These are phyloP conservation scores for Mycothermus thermophilus DNA, from an alignment of 495 filamentous ascomycete species.

Conservation along the genomic window DNA sequence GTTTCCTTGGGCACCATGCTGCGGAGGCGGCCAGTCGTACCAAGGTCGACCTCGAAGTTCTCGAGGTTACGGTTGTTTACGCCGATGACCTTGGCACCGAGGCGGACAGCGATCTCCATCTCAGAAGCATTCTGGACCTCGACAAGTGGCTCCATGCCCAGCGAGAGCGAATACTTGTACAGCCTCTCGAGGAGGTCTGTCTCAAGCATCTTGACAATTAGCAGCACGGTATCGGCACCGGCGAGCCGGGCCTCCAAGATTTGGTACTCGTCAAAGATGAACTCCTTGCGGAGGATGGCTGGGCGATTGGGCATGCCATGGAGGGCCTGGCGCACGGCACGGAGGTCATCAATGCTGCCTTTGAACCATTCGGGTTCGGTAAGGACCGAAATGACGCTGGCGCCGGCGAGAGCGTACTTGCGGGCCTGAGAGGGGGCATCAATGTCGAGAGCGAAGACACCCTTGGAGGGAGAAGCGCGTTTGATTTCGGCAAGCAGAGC, in stretches of 20 bases:
- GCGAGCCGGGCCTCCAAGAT: conserved; percentile 89
- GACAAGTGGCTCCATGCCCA: conserved; percentile 96
- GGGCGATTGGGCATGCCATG: conserved; percentile 84
- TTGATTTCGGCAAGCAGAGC: conserved; percentile 96
- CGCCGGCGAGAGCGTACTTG: conserved; percentile 84
- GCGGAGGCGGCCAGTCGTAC: conserved; percentile 84
- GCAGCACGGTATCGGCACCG: conserved; percentile 84
- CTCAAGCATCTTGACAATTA: conserved; percentile 98
- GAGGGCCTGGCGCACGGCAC: conserved; percentile 73
- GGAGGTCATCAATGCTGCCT: conserved; percentile 86
- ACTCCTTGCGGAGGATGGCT: conserved; percentile 87
- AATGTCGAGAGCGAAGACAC: conserved; percentile 73
- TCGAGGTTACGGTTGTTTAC: conserved; percentile 96
- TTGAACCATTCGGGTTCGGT: conserved; percentile 99
- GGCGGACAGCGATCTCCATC: conserved; percentile 71
- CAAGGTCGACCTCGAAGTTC: conserved; percentile 90
- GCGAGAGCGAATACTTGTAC: conserved; percentile 72
- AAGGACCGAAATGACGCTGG: conserved; percentile 91
- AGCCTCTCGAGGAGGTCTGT: conserved; percentile 57
- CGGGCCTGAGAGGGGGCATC: conserved; percentile 83
- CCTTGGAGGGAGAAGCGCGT: conserved; percentile 90
- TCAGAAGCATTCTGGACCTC: conserved; percentile 92
- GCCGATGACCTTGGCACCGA: conserved; percentile 89
- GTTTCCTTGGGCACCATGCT: conserved; percentile 70
- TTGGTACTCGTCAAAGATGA: conserved; percentile 96